Base-by-base conservation (phyloP, 2,329 filamentous ascomycete genomes). In the Graphilbum fragrans region DNA sequence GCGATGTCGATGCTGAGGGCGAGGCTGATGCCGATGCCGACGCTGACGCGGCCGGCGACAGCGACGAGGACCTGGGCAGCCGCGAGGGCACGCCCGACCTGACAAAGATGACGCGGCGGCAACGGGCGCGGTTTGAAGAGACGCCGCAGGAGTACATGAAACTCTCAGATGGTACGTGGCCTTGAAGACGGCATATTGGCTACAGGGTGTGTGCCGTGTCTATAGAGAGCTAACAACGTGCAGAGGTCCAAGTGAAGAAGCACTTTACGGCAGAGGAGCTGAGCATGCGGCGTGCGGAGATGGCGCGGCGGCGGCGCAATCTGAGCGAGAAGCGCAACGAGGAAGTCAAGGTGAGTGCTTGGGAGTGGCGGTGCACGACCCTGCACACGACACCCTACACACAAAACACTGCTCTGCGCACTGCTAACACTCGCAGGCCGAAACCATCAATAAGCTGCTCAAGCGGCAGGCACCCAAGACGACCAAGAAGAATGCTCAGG, bases 371-470 rank as follows among this genome's bases (percentile, higher is more conserved):
- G 23, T 27, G 25, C 25, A 12, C 25, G 31, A 32, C 31, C 10
- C 31, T 11, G n/a, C n/a, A n/a, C n/a, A n/a, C 31, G 4, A 18
- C 32, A 17, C n/a, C 12, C n/a, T n/a, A n/a, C n/a, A 29, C 8
- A 29, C 25, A 14, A 14, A 14, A 29, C 25, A 29, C 25, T 29
- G 25, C 25, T n/a, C n/a, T n/a, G n/a, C n/a, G n/a, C n/a, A n/a
- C n/a, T 6, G 17, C 19, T 34, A 39, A 39, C 29, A 11, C n/a
- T n/a, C 16, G 20, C 44, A 88, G 83, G 85, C 86, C 74, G 85
- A 90, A 66, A 92, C 85, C 0, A 90, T 92, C 71, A 88, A 92
- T 66, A 87, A 88, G 53, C 76, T 92, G 2, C 75, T 92, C 40
- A 87, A 87, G 60, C 87, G 88, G 56, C 85, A 88, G 57, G 82